Evolutionary conservation across 139 green algal genomes (phyloP).

Genomic region (Astrephomene gubernaculifera): DNA sequence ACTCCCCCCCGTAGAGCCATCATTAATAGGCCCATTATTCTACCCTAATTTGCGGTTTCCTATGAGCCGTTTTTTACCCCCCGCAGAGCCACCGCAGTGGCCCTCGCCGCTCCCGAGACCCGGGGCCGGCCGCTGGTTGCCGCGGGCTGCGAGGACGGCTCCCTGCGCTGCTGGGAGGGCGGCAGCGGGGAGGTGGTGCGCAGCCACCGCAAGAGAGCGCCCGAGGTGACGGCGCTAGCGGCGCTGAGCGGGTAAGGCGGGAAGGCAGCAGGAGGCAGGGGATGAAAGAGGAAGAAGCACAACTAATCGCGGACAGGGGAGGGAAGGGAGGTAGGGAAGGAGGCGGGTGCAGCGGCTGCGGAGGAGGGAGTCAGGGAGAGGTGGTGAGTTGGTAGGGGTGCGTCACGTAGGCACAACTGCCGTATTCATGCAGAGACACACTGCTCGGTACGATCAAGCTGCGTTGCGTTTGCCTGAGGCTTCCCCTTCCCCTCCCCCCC

Average conservation of each 20-base stretch:
- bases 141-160: constrained; percentile 52
- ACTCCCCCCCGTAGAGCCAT: no score
- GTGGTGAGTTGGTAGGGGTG: not conserved
- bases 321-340: not conserved
- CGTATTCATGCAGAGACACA: no score
- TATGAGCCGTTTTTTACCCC: not conserved
- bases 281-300: not conserved
- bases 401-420: not conserved
- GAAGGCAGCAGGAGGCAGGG: not conserved
- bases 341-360: no score
- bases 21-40: no score
- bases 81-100: constrained; percentile 37
- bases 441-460: no score
- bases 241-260: constrained; percentile 35
- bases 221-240: constrained; percentile 50
- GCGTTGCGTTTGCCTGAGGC: no score
- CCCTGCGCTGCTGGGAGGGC: constrained; percentile 45
- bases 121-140: constrained; percentile 21
- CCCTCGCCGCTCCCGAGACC: not conserved
- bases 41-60: no score
- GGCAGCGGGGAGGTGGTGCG: constrained; percentile 21
- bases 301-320: not conserved
- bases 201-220: constrained; percentile 45
- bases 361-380: not conserved
- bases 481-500: no score